These are phyloP conservation scores for Mortierella sp. DNA, from an alignment of 371 early-diverging fungal species.

Conservation along the genomic window DNA sequence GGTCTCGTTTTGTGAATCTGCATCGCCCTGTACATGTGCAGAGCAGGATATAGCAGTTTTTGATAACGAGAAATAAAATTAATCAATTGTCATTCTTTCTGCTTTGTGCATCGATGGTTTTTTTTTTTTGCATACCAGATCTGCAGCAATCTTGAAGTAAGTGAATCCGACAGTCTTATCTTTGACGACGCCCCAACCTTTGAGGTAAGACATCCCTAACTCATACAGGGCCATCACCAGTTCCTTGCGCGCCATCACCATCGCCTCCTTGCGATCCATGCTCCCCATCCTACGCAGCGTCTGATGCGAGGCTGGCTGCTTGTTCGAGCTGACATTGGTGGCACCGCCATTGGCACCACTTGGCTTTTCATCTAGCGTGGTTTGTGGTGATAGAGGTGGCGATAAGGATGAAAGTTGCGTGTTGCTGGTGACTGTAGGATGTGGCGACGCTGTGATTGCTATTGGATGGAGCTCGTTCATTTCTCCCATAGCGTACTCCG, in stretches of 20 bases:
- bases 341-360: background rate
- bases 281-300: conserved; percentile 42
- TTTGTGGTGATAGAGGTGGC: background rate
- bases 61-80: background rate
- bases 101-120: too few species aligned
- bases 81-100: background rate
- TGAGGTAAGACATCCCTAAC: conserved; percentile 84
- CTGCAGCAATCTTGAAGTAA: conserved; percentile 81
- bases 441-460: background rate
- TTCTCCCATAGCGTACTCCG: conserved; percentile 78
- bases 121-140: conserved; percentile 59
- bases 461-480: conserved; percentile 57
- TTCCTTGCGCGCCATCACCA: conserved; percentile 61
- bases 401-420: background rate
- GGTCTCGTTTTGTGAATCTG: conserved; percentile 87
- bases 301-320: background rate
- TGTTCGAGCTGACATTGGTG: background rate
- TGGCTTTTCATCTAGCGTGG: conserved; percentile 7
- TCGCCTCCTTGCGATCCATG: conserved; percentile 41
- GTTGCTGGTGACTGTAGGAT: background rate
- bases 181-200: conserved; percentile 90
- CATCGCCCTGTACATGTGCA: conserved; percentile 66
- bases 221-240: conserved; percentile 88
- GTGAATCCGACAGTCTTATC: conserved; percentile 72
- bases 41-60: background rate